Evolutionary conservation across 371 early-diverging fungal genomes (phyloP).

Genomic region (Actinomortierella ambigua): DNA sequence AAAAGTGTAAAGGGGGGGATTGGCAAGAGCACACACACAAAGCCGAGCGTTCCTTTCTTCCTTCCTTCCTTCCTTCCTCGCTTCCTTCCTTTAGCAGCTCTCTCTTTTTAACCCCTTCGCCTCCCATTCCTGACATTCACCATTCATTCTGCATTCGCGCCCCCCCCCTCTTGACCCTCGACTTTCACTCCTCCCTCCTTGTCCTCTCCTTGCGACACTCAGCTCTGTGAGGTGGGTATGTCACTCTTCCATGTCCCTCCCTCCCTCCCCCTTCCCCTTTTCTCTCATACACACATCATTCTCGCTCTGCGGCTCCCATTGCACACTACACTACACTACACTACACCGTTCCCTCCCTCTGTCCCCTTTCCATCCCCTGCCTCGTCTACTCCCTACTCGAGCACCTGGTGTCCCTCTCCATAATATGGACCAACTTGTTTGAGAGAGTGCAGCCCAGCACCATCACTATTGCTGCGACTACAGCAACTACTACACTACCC

Average conservation of each 20-base stretch:
- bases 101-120: constrained; percentile 8
- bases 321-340: no score
- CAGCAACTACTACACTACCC: neutral
- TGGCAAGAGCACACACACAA: no score
- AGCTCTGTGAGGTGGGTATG: neutral
- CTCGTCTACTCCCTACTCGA: no score
- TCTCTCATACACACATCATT: constrained; percentile 2
- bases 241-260: constrained; percentile 2
- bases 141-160: neutral
- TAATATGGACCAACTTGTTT: no score
- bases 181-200: constrained; percentile 6
- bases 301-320: neutral
- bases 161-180: constrained; percentile 1
- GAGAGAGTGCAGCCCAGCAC: no score
- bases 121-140: constrained; percentile 4
- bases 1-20: no score
- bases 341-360: no score
- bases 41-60: no score
- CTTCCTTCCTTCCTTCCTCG: constrained; percentile 8
- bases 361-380: no score
- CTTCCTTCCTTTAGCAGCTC: constrained; percentile 10
- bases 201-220: constrained; percentile 7
- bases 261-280: neutral
- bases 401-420: no score
- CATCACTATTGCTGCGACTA: no score